phyloP scores from a whole-genome alignment of 2,329 filamentous ascomycete genomes.

The Pyrenochaeta sp. region DNA sequence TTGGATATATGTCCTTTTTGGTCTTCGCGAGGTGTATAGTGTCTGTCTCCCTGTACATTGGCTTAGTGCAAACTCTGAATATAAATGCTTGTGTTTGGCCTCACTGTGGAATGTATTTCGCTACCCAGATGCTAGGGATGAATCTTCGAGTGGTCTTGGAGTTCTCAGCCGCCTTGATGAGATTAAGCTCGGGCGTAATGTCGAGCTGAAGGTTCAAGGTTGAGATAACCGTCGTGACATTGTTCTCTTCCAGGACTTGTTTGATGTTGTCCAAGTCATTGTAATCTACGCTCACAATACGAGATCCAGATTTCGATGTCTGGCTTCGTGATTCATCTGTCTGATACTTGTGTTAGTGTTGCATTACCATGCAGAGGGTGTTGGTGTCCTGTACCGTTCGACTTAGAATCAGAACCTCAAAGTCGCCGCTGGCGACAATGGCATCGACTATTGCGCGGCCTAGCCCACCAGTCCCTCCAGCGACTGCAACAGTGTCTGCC shows the following conservation, averaged over 20 bases:
- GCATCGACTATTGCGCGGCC: conserved; percentile 57
- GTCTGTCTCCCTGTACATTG: too few relatives aligned
- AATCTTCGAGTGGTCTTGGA: conserved; percentile 1
- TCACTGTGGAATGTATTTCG: conserved; percentile 16
- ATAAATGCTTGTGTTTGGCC: too few relatives aligned
- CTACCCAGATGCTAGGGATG: conserved; percentile 30
- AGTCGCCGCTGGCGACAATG: conserved; percentile 43
- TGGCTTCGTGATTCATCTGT: too few relatives aligned
- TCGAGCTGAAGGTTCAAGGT: conserved; percentile 34
- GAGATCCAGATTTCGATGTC: conserved; percentile 5
- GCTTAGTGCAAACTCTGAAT: too few relatives aligned
- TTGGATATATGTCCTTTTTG: too few relatives aligned
- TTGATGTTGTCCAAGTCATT: conserved; percentile 32
- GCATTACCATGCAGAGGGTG: not conserved
- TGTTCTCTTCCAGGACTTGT: conserved; percentile 42
- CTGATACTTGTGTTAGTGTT: not conserved
- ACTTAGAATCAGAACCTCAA: not conserved
- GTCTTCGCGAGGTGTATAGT: too few relatives aligned
- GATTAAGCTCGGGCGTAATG: conserved; percentile 8
- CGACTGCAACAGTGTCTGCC: conserved; percentile 44
- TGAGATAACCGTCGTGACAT: conserved; percentile 56
- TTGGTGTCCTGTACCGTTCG: not conserved
- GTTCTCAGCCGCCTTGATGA: not conserved
- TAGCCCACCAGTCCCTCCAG: conserved; percentile 56
- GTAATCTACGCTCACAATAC: conserved; percentile 33